phyloP scores from a whole-genome alignment of 371 early-diverging fungal genomes.

The Mucor sp. region DNA sequence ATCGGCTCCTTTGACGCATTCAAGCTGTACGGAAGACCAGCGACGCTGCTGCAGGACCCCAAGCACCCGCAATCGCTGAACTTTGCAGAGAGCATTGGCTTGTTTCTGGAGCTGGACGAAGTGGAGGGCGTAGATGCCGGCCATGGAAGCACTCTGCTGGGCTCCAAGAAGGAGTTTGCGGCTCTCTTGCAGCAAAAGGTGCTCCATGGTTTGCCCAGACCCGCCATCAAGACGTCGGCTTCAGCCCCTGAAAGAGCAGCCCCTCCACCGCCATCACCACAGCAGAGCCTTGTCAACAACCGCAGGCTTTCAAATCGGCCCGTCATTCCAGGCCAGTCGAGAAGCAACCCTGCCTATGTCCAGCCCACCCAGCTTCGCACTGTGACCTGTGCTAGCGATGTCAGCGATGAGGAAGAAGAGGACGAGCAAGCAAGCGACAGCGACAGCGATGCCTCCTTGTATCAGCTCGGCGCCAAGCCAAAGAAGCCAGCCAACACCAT shows the following conservation, averaged over 20 bases:
- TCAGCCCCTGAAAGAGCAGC: not conserved
- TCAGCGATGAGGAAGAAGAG: slow-evolving; percentile 34
- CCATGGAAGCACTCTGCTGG: slow-evolving; percentile 12
- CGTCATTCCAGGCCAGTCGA: not conserved
- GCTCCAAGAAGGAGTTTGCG: slow-evolving; percentile 33
- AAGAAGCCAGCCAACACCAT: not conserved
- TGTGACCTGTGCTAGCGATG: slow-evolving; percentile 43
- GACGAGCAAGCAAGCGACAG: slow-evolving; percentile 28
- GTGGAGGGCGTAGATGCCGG: slow-evolving; percentile 28
- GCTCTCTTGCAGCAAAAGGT: slow-evolving; percentile 27
- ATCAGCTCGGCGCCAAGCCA: slow-evolving; percentile 1
- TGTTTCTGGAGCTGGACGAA: slow-evolving; percentile 42
- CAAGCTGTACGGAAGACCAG: slow-evolving; percentile 54
- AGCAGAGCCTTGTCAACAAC: not conserved
- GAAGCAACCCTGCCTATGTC: not conserved
- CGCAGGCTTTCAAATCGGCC: not conserved
- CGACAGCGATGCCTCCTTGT: slow-evolving; percentile 16
- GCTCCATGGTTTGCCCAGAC: not conserved
- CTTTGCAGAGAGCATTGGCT: slow-evolving; percentile 32
- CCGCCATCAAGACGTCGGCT: not conserved
- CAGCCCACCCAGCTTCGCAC: slow-evolving; percentile 23
- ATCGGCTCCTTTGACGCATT: slow-evolving; percentile 51
- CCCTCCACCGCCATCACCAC: not conserved
- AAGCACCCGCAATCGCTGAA: slow-evolving; percentile 32
- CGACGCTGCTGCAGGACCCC: slow-evolving; percentile 32